Conservation (phyloP, 179 eudicot species). For the Silene noctiflora region DNA sequence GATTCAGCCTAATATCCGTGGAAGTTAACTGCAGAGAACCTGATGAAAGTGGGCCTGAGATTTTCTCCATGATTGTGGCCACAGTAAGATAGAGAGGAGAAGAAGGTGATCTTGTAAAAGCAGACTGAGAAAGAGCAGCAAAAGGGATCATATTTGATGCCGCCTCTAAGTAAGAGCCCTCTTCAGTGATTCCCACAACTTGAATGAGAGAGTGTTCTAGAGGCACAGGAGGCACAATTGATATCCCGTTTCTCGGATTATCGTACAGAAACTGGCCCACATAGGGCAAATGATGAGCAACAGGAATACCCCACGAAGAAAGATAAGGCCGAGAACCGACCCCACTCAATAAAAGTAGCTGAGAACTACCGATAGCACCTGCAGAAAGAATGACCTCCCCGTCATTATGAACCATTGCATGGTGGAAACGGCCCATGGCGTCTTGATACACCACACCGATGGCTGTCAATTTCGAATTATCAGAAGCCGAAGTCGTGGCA, state of each 20-base stretch:
- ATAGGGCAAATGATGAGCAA: conserved; percentile 60
- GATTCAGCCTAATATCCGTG: conserved; percentile 61
- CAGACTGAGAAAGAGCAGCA: conserved; percentile 49
- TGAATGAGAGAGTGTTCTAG: conserved; percentile 86
- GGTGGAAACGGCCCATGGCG: conserved; percentile 45
- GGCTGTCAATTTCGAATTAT: conserved; percentile 43
- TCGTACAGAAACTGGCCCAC: conserved; percentile 84
- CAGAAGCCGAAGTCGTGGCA: conserved; percentile 27
- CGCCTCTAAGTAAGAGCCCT: conserved; percentile 78
- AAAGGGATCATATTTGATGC: conserved; percentile 75
- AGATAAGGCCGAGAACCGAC: conserved; percentile 79
- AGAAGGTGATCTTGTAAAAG: conserved; percentile 44
- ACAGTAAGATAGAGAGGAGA: conserved; percentile 60
- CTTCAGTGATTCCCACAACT: conserved; percentile 79
- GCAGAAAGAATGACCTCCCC: conserved; percentile 79
- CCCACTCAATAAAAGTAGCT: conserved; percentile 74
- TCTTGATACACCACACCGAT: conserved; percentile 76
- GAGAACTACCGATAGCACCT: conserved; percentile 89
- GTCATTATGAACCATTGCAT: conserved; percentile 54
- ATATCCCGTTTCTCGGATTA: conserved; percentile 87
- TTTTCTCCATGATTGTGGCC: conserved; percentile 87
- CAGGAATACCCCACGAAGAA: conserved; percentile 87
- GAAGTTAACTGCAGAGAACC: conserved; percentile 80
- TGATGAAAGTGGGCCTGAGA: conserved; percentile 60
- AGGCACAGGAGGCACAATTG: conserved; percentile 73